A percentile compares a stretch with the other conserved stretches of the same genome.
These are phyloP conservation scores for Phaffia tasmanica DNA, from an alignment of 768 basidiomycete genomes.

Conservation along the genomic window DNA sequence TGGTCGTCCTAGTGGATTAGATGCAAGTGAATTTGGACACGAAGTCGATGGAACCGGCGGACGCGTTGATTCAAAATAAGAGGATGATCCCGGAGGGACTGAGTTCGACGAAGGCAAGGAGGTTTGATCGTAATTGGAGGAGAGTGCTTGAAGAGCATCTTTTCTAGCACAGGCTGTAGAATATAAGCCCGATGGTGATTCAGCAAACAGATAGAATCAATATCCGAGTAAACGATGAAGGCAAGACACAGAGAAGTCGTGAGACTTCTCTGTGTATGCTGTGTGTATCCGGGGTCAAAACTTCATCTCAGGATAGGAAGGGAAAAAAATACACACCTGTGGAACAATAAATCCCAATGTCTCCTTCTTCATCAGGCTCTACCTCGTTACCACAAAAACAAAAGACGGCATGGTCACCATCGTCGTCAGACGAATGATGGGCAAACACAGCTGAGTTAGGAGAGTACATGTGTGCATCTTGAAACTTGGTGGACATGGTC, in stretches of 20 bases:
- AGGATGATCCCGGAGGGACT: background rate
- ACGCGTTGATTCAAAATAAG: background rate
- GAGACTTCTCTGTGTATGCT: background rate
- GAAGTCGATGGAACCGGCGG: background rate
- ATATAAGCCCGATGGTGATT: background rate
- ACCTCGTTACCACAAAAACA: conserved; percentile 25
- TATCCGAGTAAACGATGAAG: background rate
- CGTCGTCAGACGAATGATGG: background rate
- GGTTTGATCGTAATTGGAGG: background rate
- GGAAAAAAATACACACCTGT: conserved; percentile 4
- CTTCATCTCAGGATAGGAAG: background rate
- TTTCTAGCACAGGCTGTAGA: conserved; percentile 19
- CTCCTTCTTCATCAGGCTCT: conserved; percentile 11
- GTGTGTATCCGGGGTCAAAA: too few species aligned
- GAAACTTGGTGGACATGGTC: conserved; percentile 12
- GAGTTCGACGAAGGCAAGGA: background rate
- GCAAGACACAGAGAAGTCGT: background rate
- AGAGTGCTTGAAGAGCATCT: conserved; percentile 20
- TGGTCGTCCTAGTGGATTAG: background rate
- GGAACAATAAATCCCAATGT: conserved; percentile 20
- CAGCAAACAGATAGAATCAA: background rate
- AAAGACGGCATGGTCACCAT: conserved; percentile 14
- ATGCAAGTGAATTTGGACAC: conserved; percentile 8
- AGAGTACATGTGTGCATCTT: conserved; percentile 13
- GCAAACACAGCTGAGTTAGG: background rate